Conservation (phyloP, 805 yeast genomes). For the Cyberlindnera mississippiensis region DNA sequence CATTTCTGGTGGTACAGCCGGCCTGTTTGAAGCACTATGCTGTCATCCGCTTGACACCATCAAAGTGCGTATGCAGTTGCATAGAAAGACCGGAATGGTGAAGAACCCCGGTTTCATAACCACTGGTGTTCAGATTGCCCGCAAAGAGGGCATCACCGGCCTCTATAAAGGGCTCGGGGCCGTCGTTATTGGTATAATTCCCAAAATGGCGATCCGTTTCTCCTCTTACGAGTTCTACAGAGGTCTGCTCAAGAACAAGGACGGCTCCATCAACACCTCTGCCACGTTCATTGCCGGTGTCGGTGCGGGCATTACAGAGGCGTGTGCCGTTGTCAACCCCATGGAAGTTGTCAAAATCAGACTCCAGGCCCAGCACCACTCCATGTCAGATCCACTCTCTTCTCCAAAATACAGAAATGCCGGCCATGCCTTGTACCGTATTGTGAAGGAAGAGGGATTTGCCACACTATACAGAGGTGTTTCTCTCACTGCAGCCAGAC, state of each 20-base stretch:
- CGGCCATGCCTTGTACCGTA: conserved; percentile 80
- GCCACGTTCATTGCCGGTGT: conserved; percentile 89
- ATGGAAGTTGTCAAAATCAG: conserved; percentile 97
- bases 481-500: conserved; percentile 92
- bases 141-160: conserved; percentile 78
- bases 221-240: conserved; percentile 91
- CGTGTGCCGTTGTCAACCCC: conserved; percentile 91
- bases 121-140: conserved; percentile 76
- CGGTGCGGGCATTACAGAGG: conserved; percentile 96
- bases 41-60: conserved; percentile 98
- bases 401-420: conserved; percentile 90
- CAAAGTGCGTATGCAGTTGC: conserved; percentile 95
- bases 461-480: conserved; percentile 91
- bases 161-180: conserved; percentile 96
- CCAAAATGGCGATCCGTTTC: conserved; percentile 97
- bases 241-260: conserved; percentile 55
- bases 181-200: conserved; percentile 94
- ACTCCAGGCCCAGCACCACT: conserved; percentile 91
- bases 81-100: conserved; percentile 57
- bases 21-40: conserved; percentile 93
- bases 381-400: conserved; percentile 74
- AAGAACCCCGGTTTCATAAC: conserved; percentile 82
- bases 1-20: conserved; percentile 96
- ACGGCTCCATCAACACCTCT: conserved; percentile 66
- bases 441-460: conserved; percentile 88